Evolutionary conservation across 805 yeast genomes (phyloP).

Genomic region (Priceomyces medius): DNA sequence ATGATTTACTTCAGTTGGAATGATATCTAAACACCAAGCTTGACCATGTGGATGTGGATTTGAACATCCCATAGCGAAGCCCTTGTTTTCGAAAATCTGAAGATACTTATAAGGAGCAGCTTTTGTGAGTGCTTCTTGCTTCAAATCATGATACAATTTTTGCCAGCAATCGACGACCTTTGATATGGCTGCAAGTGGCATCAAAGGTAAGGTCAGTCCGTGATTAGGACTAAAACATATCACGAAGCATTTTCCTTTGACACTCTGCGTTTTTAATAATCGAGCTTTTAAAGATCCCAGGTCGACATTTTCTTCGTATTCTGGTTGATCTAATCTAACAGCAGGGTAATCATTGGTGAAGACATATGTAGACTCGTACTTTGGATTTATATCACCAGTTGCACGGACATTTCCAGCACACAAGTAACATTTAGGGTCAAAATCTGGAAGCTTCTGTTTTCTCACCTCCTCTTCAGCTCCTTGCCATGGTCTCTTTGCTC

Average conservation of each 20-base stretch:
- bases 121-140: conserved; percentile 32
- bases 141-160: conserved; percentile 45
- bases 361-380: conserved; percentile 55
- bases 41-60: conserved; percentile 84
- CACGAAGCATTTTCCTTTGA: conserved; percentile 66
- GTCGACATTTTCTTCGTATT: conserved; percentile 21
- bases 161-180: conserved; percentile 64
- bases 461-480: conserved; percentile 61
- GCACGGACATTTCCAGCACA: conserved; percentile 73
- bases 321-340: conserved; percentile 58
- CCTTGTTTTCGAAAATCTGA: conserved; percentile 77
- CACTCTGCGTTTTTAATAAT: conserved; percentile 55
- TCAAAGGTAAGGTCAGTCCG: conserved; percentile 61
- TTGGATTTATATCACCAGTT: conserved; percentile 57
- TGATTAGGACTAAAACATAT: conserved; percentile 74
- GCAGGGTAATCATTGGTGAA: conserved; percentile 74
- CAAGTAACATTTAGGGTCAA: conserved; percentile 65
- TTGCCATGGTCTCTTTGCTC: conserved; percentile 80
- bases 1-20: conserved; percentile 65
- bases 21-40: conserved; percentile 67
- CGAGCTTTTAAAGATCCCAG: conserved; percentile 33
- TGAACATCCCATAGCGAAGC: conserved; percentile 79
- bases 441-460: conserved; percentile 46
- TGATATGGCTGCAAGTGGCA: conserved; percentile 45
- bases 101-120: conserved; percentile 54